These are phyloP conservation scores for Limnanthes douglasii DNA, from an alignment of 345 rosid genomes.

Conservation along the genomic window DNA sequence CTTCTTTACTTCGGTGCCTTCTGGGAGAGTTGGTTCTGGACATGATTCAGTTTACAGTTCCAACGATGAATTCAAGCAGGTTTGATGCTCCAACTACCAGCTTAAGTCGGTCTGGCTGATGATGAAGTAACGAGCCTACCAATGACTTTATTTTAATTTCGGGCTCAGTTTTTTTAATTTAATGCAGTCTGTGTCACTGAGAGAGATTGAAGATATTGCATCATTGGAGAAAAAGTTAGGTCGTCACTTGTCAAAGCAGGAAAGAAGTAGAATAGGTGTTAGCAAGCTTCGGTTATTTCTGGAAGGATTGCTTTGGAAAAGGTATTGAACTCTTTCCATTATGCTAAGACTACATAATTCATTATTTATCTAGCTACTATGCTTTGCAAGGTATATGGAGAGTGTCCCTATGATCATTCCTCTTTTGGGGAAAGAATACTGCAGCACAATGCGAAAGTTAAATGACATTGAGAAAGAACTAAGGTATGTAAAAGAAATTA, in stretches of 20 bases:
- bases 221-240: conserved; percentile 76
- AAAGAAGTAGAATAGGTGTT: conserved; percentile 71
- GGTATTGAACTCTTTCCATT: conserved; percentile 18
- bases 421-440: conserved; percentile 77
- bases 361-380: background rate
- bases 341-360: conserved; percentile 5
- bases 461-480: conserved; percentile 69
- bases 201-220: conserved; percentile 60
- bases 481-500: conserved; percentile 30
- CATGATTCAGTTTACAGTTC: conserved; percentile 64
- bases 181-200: conserved; percentile 44
- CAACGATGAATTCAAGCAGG: conserved; percentile 90
- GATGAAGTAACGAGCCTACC: too few relatives aligned
- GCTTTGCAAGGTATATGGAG: conserved; percentile 60
- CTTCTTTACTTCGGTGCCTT: conserved; percentile 92
- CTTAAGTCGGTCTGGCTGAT: background rate
- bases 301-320: conserved; percentile 77
- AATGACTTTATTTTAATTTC: too few relatives aligned
- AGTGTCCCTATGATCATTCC: conserved; percentile 84
- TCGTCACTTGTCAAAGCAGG: conserved; percentile 58
- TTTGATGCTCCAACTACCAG: conserved; percentile 10
- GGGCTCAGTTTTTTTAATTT: too few relatives aligned
- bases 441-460: conserved; percentile 45
- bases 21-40: conserved; percentile 81
- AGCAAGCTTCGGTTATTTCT: conserved; percentile 78